Evolutionary conservation across 208 protist genomes (phyloP), one percentile per base, ranked within the genome.

Genomic region (Acanthamoeba divionensis): DNA sequence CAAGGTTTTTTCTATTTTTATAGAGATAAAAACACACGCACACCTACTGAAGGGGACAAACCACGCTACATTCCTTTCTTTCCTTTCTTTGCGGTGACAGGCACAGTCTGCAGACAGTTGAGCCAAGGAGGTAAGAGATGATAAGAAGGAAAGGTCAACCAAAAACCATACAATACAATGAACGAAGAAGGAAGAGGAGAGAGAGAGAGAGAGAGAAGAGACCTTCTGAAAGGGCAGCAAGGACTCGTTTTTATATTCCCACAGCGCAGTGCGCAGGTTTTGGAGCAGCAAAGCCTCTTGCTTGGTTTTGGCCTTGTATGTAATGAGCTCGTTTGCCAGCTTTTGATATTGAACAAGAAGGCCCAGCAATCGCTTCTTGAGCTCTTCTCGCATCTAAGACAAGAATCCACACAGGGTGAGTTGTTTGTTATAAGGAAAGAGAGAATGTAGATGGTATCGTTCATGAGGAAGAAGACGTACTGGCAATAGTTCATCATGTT

Each of bases 201-300:
- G 24, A 12, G n/a, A n/a, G n/a, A n/a, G n/a, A n/a, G n/a, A n/a
- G n/a, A n/a, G n/a, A n/a, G n/a, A n/a, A n/a, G n/a, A n/a, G n/a
- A 88, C 80, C 55, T 88, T 88, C 10, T 65, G 60, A 45, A 88
- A 88, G 52, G 80, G 80, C 9, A 88, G 55, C 26, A 88, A 47
- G 57, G 44, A 55, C 12, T 88, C 80, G 80, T 88, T 88, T 41
- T 88, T 88, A 45, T 88, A 47, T n/a, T 88, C 80, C 80, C 80
- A 88, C 38, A 88, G 21, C 13, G 55, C 80, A 24, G 36, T 9
- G 5, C 60, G 29, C 24, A 88, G 18, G 24, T 88, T 29, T 54
- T 33, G 60, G 29, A 88, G 15, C 26, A 88, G 57, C 1, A 47
- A 6, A 7, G 36, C 21, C 80, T 88, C 80, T n/a, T 54, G 33